Base-by-base conservation (phyloP, 345 rosid species). In the Arabis alpina region DNA sequence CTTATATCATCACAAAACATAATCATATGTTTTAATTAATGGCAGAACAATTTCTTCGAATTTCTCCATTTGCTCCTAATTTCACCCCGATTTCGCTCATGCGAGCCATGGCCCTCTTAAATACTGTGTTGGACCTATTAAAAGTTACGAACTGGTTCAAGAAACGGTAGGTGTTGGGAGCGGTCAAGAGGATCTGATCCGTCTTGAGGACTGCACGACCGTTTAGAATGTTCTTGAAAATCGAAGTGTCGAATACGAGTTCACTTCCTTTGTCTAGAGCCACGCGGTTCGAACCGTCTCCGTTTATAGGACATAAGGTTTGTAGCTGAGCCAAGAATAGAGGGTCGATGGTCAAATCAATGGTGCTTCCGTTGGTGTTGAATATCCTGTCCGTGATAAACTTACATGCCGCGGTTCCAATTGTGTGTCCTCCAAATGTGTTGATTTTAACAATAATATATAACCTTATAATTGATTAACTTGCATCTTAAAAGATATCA, bases 1-100 rank as follows among this genome's bases (percentile, higher is more conserved):
- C 34, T 30, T 30, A 30, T 30, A 30, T 30, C 34, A 30, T 30
- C 34, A 30, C 34, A 30, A 30, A 30, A 30, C 34, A 30, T 30
- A 30, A 30, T 30, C 34, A 30, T 4, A 30, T 0, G 34, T 30
- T 27, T 53, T 53, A 53, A 27, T 79, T 81, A 12, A 76, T 51
- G 3, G 69, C 73, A 0, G 73, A 67, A 63, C 85, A 83, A 3
- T 32, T 34, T 43, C 27, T 70, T 6, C 83, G 73, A 54, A 81
- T 75, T 55, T 74, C 83, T 8, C 85, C 82, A 3, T 57, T 10
- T 1, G 14, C 72, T 75, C 0, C 75, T 76, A 41, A 59, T 74
- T 14, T 73, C 67, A 64, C 77, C 0, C 75, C 77, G 52, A 64
- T 74, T 14, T 73, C 63, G 60, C 83, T 74, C 82, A 83, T 76